Evolutionary conservation across 495 filamentous ascomycete genomes (phyloP), one percentile per base, ranked within the genome.

Genomic region (Talaromyces stipitatus): DNA sequence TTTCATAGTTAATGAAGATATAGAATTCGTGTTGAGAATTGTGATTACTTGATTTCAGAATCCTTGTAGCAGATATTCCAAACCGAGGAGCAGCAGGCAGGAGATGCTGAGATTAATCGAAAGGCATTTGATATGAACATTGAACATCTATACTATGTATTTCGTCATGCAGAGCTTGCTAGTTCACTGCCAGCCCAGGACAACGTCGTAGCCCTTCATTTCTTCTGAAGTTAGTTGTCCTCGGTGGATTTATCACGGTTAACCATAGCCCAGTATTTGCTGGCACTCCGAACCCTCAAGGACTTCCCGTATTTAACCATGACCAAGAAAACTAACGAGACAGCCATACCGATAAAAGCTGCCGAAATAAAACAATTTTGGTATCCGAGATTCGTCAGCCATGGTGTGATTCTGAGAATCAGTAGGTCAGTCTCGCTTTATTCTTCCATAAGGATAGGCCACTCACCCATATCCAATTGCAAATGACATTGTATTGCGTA

Each of bases 401-500:
- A 87, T 1, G 83, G 83, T 2, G 84, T 85, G 57, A 86, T 82
- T 0, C 79, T 82, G 62, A 67, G 66, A 30, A 46, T n/a, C 24
- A 55, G 24, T 28, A 12, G 16, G 18, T 41, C 23, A 38, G 30
- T 43, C 16, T 36, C 64, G 56, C 10, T 4, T 32, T 51, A 50
- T 50, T 16, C 30, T 22, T 14, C 22, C 9, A 16, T 7, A 36
- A 26, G 14, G 50, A 64, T 30, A 7, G 22, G 23, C n/a, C n/a
- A n/a, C 73, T 62, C 48, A 77, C 69, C 79, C 81, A 62, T 83
- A 83, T 3, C 75, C 70, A 38, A 84, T 75, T 0, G 79, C 81
- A 67, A 84, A 84, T 4, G 74, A 78, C 84, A 87, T 87, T 18
- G 81, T 85, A 61, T 87, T 87, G 4, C 85, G 79, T 23, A 87